Conservation (phyloP, 2,329 filamentous ascomycete genomes). For the Zasmidium citrigriseum region DNA sequence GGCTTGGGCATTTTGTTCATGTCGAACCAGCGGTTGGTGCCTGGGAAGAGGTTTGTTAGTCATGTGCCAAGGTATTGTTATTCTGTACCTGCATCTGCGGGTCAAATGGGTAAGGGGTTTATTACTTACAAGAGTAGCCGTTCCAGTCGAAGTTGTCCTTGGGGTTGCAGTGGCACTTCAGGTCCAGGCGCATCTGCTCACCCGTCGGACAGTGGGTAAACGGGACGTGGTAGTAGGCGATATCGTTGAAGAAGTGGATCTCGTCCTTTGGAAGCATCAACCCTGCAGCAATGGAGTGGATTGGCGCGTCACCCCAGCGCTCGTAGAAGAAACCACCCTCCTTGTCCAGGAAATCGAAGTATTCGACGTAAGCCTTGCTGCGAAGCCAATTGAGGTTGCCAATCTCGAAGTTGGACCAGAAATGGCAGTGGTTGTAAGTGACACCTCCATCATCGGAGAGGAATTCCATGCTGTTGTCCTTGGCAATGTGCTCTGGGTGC, state of each 20-base stretch:
- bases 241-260: slow-evolving; percentile 98
- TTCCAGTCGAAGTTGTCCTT: slow-evolving; percentile 99
- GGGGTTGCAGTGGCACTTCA: slow-evolving; percentile 93
- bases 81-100: neutral
- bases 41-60: slow-evolving; percentile 43
- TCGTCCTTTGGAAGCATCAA: slow-evolving; percentile 89
- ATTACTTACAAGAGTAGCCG: slow-evolving; percentile 84
- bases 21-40: slow-evolving; percentile 84
- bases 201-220: slow-evolving; percentile 97
- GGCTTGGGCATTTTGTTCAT: slow-evolving; percentile 80
- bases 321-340: slow-evolving; percentile 99
- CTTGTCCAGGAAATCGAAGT: slow-evolving; percentile 81
- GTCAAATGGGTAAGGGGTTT: neutral
- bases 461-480: slow-evolving; percentile 86
- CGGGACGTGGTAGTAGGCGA: slow-evolving; percentile 95
- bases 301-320: slow-evolving; percentile 94
- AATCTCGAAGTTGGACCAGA: slow-evolving; percentile 99
- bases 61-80: slow-evolving; percentile 5
- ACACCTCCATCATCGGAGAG: slow-evolving; percentile 88
- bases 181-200: slow-evolving; percentile 77
- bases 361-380: slow-evolving; percentile 85
- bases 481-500: slow-evolving; percentile 82
- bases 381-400: slow-evolving; percentile 93
- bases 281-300: slow-evolving; percentile 93
- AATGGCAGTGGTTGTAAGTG: slow-evolving; percentile 96